Base-by-base conservation (phyloP, 2,329 filamentous ascomycete genomes). In the Pseudonectria foliicola region DNA sequence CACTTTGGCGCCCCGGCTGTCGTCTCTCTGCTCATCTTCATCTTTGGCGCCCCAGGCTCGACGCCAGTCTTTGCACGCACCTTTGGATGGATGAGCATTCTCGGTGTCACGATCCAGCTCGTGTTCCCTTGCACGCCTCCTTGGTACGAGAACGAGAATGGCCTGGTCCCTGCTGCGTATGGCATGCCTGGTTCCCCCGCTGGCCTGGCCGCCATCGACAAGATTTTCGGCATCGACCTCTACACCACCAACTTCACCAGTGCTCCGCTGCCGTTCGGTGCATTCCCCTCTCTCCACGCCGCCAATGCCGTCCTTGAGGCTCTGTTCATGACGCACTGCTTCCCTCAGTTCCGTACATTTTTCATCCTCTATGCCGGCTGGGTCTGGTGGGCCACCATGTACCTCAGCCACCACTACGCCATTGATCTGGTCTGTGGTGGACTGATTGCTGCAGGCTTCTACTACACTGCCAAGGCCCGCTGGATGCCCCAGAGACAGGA, bases 311-410 rank as follows among this genome's bases (percentile, higher is more conserved):
- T 88, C 4, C 72, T 95, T 35, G 86, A 94, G 60, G 88, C 86
- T 14, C 73, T 95, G 12, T 95, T 95, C 70, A 85, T 96, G 80
- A 85, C 82, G 61, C 82, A 93, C 62, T 80, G 85, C 58, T 95
- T 96, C 70, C 90, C 90, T 4, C 79, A 77, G 42, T 74, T 93
- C 47, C 80, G 84, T 47, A 78, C 82, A 10, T 63, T 92, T 34
- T 94, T 93, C 63, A 75, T 89, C 44, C 71, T 75, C 45, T 96
- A 95, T 62, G 83, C 84, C 29, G 75, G 84, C 56, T 95, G 90
- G 90, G 80, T 95, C 53, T 95, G 88, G 85, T 96, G 90, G 88
- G 85, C 89, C 10, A 96, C 90, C 49, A 95, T 96, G 87, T 95
- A 96, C 57, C 76, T 96, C 34, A 93, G 86, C 54, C 90, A 96